These are phyloP conservation scores for Ophiostoma ips DNA, from an alignment of 2,329 filamentous ascomycete genomes.

Conservation along the genomic window DNA sequence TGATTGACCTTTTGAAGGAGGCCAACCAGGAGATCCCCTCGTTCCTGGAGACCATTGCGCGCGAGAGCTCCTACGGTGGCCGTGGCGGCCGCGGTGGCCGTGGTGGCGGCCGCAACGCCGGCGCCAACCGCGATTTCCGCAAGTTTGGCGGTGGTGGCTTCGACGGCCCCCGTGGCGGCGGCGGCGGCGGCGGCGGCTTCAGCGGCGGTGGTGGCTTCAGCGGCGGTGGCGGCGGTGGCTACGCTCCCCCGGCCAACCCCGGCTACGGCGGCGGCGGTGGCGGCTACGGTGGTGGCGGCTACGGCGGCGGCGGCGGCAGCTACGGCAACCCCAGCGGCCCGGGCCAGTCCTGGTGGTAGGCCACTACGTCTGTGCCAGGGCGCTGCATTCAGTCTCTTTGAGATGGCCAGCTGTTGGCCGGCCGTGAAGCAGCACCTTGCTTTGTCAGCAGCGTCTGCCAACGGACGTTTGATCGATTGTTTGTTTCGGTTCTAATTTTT, in stretches of 20 bases:
- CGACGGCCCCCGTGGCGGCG: conserved; percentile 33
- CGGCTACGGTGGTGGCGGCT: conserved; percentile 42
- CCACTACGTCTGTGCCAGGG: background rate
- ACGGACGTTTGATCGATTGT: background rate
- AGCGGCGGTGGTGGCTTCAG: conserved; percentile 28
- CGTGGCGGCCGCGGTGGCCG: conserved; percentile 50
- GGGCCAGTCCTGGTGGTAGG: conserved; percentile 56
- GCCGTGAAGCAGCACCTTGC: no score
- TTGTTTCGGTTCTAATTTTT: conserved; percentile 9
- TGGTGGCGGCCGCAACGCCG: conserved; percentile 57
- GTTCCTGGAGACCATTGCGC: conserved; percentile 95
- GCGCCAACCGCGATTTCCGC: conserved; percentile 78
- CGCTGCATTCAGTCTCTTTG: no score
- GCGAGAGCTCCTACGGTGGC: conserved; percentile 77
- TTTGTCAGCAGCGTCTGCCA: background rate
- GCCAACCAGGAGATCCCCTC: conserved; percentile 91
- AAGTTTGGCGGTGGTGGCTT: conserved; percentile 52
- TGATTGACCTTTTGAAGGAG: conserved; percentile 96
- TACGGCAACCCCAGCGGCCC: conserved; percentile 57
- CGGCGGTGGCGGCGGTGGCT: conserved; percentile 25
- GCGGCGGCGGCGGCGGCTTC: conserved; percentile 27
- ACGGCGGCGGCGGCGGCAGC: conserved; percentile 28
- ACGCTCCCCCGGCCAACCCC: conserved; percentile 27
- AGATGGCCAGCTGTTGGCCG: no score
- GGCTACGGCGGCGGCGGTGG: conserved; percentile 26